Evolutionary conservation across 1,284 basidiomycete species (phyloP).

Genomic region (Ceratobasidium sp.): DNA sequence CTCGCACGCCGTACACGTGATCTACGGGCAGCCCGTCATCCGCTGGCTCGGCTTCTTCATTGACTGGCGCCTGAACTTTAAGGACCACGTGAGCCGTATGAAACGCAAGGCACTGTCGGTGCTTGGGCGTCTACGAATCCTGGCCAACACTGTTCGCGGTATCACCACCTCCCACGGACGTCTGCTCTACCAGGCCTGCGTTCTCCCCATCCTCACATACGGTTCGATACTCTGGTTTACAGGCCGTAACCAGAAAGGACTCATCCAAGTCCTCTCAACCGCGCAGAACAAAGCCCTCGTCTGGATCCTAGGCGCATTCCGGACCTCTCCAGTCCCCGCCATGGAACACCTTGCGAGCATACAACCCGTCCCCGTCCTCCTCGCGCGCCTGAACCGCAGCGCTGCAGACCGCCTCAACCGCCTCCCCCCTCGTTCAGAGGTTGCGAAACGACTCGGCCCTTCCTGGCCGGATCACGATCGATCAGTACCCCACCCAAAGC

Average conservation of each 20-base stretch:
- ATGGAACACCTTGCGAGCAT: background rate
- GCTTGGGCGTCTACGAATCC: background rate
- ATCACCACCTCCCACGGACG: background rate
- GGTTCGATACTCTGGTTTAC: constrained; percentile 14
- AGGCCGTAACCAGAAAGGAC: background rate
- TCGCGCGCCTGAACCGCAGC: background rate
- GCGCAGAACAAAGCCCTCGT: background rate
- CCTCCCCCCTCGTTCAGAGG: background rate
- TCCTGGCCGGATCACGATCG: background rate
- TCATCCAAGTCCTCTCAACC: background rate
- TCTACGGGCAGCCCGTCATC: constrained; percentile 49
- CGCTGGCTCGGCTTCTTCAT: constrained; percentile 42
- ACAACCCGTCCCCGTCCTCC: background rate
- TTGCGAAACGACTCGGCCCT: background rate
- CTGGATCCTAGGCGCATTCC: background rate
- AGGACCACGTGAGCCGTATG: constrained; percentile 1
- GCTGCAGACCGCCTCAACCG: background rate
- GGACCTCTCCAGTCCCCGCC: background rate
- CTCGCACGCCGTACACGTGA: background rate
- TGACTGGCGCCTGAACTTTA: constrained; percentile 37
- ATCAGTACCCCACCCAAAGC: too few species aligned
- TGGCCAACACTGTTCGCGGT: background rate
- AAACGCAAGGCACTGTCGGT: constrained; percentile 12
- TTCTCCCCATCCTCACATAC: constrained; percentile 54
- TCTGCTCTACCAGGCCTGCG: constrained; percentile 46